Percentiles rank a stretch among this genome's conserved stretches.
phyloP scores from a whole-genome alignment of 2,329 filamentous ascomycete species.

The Colletotrichum godetiae region DNA sequence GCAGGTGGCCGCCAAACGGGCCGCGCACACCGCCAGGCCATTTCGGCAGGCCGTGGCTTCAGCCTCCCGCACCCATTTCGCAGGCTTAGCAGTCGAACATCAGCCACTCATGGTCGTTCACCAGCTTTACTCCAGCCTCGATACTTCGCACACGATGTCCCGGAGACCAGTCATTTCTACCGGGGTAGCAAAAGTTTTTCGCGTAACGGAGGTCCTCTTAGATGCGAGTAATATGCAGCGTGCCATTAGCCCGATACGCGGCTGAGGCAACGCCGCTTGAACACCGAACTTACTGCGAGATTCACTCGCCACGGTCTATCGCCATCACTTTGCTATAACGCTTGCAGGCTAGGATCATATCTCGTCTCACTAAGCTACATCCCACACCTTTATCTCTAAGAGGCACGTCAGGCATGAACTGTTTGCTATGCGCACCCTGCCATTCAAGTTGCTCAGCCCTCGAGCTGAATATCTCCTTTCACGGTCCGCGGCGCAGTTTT shows the following conservation, averaged over 20 bases:
- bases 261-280: conserved; percentile 8
- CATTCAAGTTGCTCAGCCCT: background rate
- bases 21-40: conserved; percentile 32
- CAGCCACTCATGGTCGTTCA: background rate
- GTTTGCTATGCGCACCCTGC: background rate
- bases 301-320: background rate
- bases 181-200: background rate
- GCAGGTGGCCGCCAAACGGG: conserved; percentile 20
- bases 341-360: conserved; percentile 7
- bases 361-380: background rate
- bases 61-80: conserved; percentile 1
- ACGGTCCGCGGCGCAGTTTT: background rate
- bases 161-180: background rate
- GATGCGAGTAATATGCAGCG: background rate
- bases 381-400: background rate
- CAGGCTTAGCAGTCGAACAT: background rate
- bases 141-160: background rate
- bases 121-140: background rate
- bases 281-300: conserved; percentile 11
- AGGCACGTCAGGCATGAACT: background rate
- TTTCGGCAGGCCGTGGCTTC: background rate
- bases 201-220: background rate
- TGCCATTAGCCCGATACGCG: conserved; percentile 17
- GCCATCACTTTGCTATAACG: conserved; percentile 27
- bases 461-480: background rate